Conservation (phyloP, 805 yeast genomes). For the Barnettozyma siamensis region DNA sequence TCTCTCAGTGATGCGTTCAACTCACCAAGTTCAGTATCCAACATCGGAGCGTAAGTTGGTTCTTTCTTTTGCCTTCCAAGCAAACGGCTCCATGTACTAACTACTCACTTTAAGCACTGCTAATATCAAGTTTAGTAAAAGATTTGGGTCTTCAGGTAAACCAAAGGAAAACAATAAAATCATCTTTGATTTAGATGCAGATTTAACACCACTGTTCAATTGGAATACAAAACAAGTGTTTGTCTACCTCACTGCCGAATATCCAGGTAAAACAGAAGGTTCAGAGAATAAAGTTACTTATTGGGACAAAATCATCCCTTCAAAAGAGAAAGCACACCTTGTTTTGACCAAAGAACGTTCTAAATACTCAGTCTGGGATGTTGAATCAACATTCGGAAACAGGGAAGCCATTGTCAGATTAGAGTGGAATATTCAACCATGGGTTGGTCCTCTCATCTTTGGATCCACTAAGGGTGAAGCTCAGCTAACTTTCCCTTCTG, state of each 20-base stretch:
- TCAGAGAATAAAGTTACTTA: constrained; percentile 67
- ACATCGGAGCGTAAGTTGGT: constrained; percentile 31
- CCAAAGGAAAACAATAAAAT: constrained; percentile 75
- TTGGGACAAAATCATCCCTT: constrained; percentile 82
- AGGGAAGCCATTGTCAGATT: constrained; percentile 63
- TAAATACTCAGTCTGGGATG: constrained; percentile 87
- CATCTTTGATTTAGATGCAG: constrained; percentile 67
- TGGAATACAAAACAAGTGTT: constrained; percentile 99
- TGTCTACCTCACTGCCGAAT: constrained; percentile 83
- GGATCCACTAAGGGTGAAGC: constrained; percentile 45
- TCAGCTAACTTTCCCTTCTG: constrained; percentile 14
- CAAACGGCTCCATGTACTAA: constrained; percentile 21
- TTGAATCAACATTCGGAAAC: constrained; percentile 49
- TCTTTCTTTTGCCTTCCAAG: too few relatives aligned
- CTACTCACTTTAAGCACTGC: constrained; percentile 24
- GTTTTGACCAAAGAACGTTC: constrained; percentile 48
- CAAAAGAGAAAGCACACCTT: constrained; percentile 53
- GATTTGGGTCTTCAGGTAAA: constrained; percentile 59
- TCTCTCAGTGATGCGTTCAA: constrained; percentile 39
- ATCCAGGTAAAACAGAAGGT: constrained; percentile 35
- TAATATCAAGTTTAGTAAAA: constrained; percentile 47
- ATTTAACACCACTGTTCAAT: constrained; percentile 75
- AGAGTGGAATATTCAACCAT: constrained; percentile 92
- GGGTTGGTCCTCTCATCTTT: constrained; percentile 71
- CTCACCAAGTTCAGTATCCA: constrained; percentile 32